A percentile compares a stretch with the other conserved stretches of the same genome.
phyloP scores from a whole-genome alignment of 78 protist species.

The Dictyostelium firmibasis region DNA sequence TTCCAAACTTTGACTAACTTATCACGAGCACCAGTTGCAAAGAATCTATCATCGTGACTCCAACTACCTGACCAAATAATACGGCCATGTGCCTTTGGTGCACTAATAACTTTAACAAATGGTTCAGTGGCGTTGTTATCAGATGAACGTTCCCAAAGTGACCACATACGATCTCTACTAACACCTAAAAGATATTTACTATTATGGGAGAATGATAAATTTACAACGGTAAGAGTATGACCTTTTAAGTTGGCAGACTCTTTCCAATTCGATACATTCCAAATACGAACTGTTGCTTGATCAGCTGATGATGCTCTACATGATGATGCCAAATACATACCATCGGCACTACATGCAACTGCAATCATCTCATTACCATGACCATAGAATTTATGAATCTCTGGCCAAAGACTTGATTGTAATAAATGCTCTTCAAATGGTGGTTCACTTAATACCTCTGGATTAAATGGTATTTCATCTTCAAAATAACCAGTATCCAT shows the following conservation, averaged over 20 bases:
- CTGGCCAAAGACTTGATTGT: slow-evolving; percentile 84
- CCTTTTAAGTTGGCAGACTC: slow-evolving; percentile 68
- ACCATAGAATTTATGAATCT: slow-evolving; percentile 76
- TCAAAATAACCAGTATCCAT: slow-evolving; percentile 33
- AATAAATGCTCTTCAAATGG: slow-evolving; percentile 83
- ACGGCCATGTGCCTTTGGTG: slow-evolving; percentile 77
- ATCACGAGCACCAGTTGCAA: slow-evolving; percentile 84
- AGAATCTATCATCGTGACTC: slow-evolving; percentile 55
- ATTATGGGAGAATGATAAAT: slow-evolving; percentile 72
- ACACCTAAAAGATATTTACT: slow-evolving; percentile 51
- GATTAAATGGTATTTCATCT: slow-evolving; percentile 47
- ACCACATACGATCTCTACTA: slow-evolving; percentile 74
- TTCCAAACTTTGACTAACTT: slow-evolving; percentile 59
- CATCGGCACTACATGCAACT: slow-evolving; percentile 56
- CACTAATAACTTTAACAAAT: slow-evolving; percentile 13
- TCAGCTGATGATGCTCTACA: slow-evolving; percentile 66
- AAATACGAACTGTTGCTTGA: slow-evolving; percentile 78
- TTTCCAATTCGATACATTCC: slow-evolving; percentile 69
- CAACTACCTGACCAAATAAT: slow-evolving; percentile 81
- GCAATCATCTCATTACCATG: slow-evolving; percentile 79
- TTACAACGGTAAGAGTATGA: slow-evolving; percentile 75
- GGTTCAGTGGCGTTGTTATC: background rate
- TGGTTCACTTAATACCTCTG: slow-evolving; percentile 53
- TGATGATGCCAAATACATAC: slow-evolving; percentile 67
- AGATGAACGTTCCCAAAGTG: slow-evolving; percentile 24